Evolutionary conservation across 2,329 filamentous ascomycete species (phyloP), one percentile per base, ranked within the genome.

Genomic region (Fusarium ambrosium): DNA sequence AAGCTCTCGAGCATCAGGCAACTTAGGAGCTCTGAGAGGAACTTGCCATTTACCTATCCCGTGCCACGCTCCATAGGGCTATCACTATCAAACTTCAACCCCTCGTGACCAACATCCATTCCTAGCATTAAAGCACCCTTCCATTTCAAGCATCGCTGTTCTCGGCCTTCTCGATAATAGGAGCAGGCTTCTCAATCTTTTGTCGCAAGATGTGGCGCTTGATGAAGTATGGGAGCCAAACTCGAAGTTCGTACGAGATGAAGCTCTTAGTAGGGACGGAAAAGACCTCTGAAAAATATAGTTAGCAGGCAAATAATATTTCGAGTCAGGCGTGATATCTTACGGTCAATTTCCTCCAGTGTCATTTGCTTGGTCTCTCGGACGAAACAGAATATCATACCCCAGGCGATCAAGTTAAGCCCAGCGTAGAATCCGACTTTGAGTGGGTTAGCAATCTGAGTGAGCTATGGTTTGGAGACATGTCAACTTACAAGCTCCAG

Each of bases 311-410:
- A 27, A 4, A 2, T 27, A n/a, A 14, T 7, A n/a, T 37, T 4
- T 1, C 11, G 10, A n/a, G 1, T 20, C 6, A 9, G 36, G 18
- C 2, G 3, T 6, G 1, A 20, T 55, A 13, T 55, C 56, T 60
- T n/a, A 60, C 56, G 56, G 56, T 60, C 56, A n/a, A 60, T 39
- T 39, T 60, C 56, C 18, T 60, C 56, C 5, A 87, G 80, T 0
- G 85, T 86, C 48, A 84, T 81, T 73, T 86, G 84, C 80, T 87
- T 86, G 2, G 85, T 87, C 77, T 87, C 85, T 48, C 85, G 84
- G 2, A 87, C 84, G 66, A 86, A 82, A 70, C 85, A 83, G 78
- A 86, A 87, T 69, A 87, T 86, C 77, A 87, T 82, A 59, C 80
- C 58, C 78, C 86, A 84, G 0, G 85, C 86, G 1, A 85, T 74